A percentile compares a stretch with the other conserved stretches of the same genome.
phyloP scores from a whole-genome alignment of 495 filamentous ascomycete genomes.

The Penicillium mononematosum region DNA sequence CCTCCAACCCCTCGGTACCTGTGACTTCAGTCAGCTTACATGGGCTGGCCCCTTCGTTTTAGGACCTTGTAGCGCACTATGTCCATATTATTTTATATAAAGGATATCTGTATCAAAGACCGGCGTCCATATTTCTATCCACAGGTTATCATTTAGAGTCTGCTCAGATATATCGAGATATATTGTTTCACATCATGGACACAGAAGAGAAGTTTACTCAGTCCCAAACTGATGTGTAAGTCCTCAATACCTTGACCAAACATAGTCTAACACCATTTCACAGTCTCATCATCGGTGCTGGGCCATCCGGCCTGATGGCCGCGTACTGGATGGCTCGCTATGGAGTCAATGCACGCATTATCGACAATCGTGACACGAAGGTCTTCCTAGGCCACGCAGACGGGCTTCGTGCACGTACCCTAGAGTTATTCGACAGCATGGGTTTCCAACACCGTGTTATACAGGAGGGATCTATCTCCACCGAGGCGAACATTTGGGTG shows the following conservation, averaged over 20 bases:
- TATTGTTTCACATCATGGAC: slow-evolving; percentile 2
- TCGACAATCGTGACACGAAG: slow-evolving; percentile 59
- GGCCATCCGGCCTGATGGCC: slow-evolving; percentile 64
- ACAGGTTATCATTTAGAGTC: neutral
- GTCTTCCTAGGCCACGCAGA: slow-evolving; percentile 61
- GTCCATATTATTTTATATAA: neutral
- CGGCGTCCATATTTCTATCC: neutral
- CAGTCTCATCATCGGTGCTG: slow-evolving; percentile 61
- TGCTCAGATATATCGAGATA: neutral
- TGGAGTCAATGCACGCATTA: slow-evolving; percentile 56
- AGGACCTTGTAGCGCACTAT: neutral
- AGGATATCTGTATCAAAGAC: neutral
- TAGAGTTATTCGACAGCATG: slow-evolving; percentile 67
- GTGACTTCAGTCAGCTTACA: neutral
- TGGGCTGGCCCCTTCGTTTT: neutral
- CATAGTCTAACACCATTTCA: neutral
- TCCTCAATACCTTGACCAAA: no score
- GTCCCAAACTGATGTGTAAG: slow-evolving; percentile 25
- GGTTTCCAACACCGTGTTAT: slow-evolving; percentile 59
- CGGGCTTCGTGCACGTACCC: slow-evolving; percentile 55
- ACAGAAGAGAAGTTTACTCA: neutral
- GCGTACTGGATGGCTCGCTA: slow-evolving; percentile 62
- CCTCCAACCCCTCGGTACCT: neutral
- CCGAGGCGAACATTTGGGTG: slow-evolving; percentile 41
- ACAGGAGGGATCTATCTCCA: slow-evolving; percentile 59